Base-by-base conservation (phyloP, 192 early-diverging fungal species). In the Backusella mclennaniae region DNA sequence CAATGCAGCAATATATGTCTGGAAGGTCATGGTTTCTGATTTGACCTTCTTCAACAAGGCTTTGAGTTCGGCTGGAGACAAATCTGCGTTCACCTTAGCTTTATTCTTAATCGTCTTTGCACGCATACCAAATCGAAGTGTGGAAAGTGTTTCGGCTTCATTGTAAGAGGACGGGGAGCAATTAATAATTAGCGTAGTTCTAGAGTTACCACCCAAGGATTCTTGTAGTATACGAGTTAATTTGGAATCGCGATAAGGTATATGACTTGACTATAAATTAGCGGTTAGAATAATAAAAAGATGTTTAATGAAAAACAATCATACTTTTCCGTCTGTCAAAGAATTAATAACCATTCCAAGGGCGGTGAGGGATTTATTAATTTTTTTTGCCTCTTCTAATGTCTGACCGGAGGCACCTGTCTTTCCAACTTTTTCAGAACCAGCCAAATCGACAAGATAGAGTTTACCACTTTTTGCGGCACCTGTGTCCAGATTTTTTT, bases 21-120 rank as follows among this genome's bases (percentile, higher is more conserved):
- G 94, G 77, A 95, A 94, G 3, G 91, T 87, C 17, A 93, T 84
- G 35, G 93, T 86, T 76, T 97, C 93, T 4, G 86, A 80, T 76
- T 97, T 96, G 59, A 93, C 89, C 80, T 93, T 94, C 85, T 97
- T 99, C 76, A 99, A 90, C 73, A 98, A 84, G 0, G 86, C 87
- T 87, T 99, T 99, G 84, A 99, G 94, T 81, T 99, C 98, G 11
- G 92, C 91, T 6, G 96, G 92, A 70, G 92, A 94, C 56, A 98
- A 89, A 83, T 99, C 98, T 69, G 95, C 93, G 84, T 99, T 99
- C 81, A 99, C 90, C 88, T 96, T 97, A 82, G 98, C 97, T 89
- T 99, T 99, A 91, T 99, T 99, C 92, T 98, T 98, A 85, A 99
- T 99, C 73, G 94, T 93, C 89, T 99, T 99, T 67, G 98, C 98